Evolutionary conservation across 2,329 filamentous ascomycete genomes (phyloP).

Genomic region (Tricladium varicosporioides): DNA sequence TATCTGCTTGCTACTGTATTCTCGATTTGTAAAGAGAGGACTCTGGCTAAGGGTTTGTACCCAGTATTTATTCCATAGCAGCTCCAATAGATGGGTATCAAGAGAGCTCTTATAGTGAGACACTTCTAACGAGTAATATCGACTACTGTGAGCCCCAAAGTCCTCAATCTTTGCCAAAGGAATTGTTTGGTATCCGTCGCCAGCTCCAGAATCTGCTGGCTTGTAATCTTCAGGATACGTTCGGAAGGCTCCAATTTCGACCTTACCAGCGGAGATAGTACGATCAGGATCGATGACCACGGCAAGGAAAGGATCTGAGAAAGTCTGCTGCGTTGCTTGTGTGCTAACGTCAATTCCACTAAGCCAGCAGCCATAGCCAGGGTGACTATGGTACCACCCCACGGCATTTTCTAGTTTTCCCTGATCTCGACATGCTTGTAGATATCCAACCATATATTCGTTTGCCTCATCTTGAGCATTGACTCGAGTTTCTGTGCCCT

Average conservation of each 20-base stretch:
- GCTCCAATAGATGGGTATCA: slow-evolving; percentile 80
- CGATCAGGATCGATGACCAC: slow-evolving; percentile 96
- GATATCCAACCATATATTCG: slow-evolving; percentile 92
- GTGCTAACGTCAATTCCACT: slow-evolving; percentile 94
- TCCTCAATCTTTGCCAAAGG: slow-evolving; percentile 93
- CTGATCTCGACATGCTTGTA: slow-evolving; percentile 72
- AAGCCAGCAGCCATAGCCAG: slow-evolving; percentile 97
- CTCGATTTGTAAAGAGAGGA: slow-evolving; percentile 86
- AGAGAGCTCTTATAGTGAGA: slow-evolving; percentile 93
- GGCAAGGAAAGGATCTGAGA: slow-evolving; percentile 87
- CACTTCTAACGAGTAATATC: slow-evolving; percentile 89
- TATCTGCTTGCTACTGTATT: slow-evolving; percentile 92
- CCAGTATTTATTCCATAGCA: slow-evolving; percentile 99
- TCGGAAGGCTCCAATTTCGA: slow-evolving; percentile 95
- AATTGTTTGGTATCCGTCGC: slow-evolving; percentile 70
- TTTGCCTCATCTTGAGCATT: slow-evolving; percentile 96
- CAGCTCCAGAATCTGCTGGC: slow-evolving; percentile 44
- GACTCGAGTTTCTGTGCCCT: slow-evolving; percentile 97
- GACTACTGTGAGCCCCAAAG: slow-evolving; percentile 86
- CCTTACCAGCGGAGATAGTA: slow-evolving; percentile 86
- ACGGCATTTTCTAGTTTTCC: slow-evolving; percentile 86
- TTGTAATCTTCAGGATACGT: slow-evolving; percentile 80
- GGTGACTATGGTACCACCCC: slow-evolving; percentile 98
- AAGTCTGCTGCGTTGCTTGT: slow-evolving; percentile 80
- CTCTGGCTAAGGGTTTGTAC: slow-evolving; percentile 91